Base-by-base conservation (phyloP, 1,284 basidiomycete genomes). In the Rhizoctonia solani region DNA sequence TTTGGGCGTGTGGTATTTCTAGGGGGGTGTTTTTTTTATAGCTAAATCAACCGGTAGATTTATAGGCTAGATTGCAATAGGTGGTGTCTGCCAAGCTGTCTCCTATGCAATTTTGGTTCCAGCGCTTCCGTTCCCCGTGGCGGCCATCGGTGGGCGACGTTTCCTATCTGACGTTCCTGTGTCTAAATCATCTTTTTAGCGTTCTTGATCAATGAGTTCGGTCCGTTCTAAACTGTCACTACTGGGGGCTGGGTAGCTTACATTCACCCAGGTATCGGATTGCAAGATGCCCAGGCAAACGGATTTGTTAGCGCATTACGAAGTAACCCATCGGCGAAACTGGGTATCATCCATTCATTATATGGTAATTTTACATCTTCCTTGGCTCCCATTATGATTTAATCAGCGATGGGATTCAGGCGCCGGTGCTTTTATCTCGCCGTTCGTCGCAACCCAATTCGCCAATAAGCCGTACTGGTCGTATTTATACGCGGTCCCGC, bases 381-480 rank as follows among this genome's bases (percentile, higher is more conserved):
- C 30, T 9, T 27, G 25, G 25, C 29, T 46, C 5, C 16, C 23
- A 23, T 14, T 19, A 9, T 25, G 23, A 16, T 46, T 53, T n/a
- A 8, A 27, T 37, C 6, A 34, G 49, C 13, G 1, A 23, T 21
- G 14, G 19, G 11, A 11, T 46, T 19, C 37, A 70, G 69, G 69
- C 1, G 47, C 54, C 2, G 67, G 71, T 16, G 69, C 65, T 21
- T 70, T 70, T 44, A 53, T 66, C 8, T 47, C 63, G 4, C 69
- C 69, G 30, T 39, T 69, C n/a, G 50, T 69, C 3, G 54, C 70
- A 1, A 71, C 70, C 11, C 70, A 69, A 37, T 66, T 70, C 29
- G 55, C 68, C n/a, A n/a, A n/a, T n/a, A n/a, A n/a, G n/a, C n/a
- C n/a, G n/a, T n/a, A n/a, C 25, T 72, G 71, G 71, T 68, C 68